These are phyloP conservation scores for Neurospora sp. DNA, from an alignment of 495 filamentous ascomycete genomes.

Conservation along the genomic window DNA sequence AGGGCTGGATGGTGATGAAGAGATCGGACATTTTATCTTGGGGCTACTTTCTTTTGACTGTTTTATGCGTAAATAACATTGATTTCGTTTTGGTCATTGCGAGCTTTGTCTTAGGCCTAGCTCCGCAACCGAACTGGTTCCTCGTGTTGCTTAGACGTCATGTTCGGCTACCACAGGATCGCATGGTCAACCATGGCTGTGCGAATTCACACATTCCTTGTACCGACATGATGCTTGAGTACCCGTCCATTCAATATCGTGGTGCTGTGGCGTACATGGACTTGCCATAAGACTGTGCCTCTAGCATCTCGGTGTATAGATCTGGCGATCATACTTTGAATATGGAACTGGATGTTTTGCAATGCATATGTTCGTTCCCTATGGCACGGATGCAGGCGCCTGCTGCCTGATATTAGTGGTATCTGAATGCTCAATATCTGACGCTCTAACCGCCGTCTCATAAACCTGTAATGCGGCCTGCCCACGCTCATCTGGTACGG, in stretches of 20 bases:
- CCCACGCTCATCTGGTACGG: too few relatives aligned
- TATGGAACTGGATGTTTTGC: background rate
- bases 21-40: slow-evolving; percentile 31
- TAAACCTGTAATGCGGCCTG: too few relatives aligned
- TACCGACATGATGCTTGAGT: background rate
- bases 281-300: background rate
- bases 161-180: background rate
- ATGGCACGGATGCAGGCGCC: background rate
- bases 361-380: background rate
- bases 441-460: background rate
- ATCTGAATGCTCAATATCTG: background rate
- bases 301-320: background rate
- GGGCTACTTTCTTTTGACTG: background rate
- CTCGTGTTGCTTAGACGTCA: background rate
- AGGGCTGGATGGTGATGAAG: slow-evolving; percentile 33
- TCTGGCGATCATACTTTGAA: background rate
- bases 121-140: background rate
- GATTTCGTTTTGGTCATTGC: background rate
- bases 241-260: background rate
- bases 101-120: background rate
- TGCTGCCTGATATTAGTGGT: background rate
- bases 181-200: background rate
- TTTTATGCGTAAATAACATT: background rate
- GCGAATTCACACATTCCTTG: background rate
- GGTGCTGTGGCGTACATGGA: background rate